These are phyloP conservation scores for Acacia concinna DNA, from an alignment of 331 rosid species.

Conservation along the genomic window DNA sequence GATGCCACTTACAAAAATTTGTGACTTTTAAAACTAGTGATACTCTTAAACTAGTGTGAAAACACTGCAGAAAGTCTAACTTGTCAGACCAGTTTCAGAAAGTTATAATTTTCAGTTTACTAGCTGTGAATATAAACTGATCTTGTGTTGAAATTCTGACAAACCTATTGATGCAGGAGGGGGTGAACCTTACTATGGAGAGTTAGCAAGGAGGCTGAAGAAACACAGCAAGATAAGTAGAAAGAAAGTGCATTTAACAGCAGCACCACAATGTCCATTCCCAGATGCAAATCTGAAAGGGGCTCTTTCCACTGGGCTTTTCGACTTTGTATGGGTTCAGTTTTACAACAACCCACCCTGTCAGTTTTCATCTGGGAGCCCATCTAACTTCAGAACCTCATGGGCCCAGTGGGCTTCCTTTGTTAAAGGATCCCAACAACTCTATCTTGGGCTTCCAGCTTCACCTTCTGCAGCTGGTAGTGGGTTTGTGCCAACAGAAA, in stretches of 20 bases:
- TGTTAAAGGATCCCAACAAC: neutral
- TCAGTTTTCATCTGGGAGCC: constrained; percentile 28
- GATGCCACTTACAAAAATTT: no score
- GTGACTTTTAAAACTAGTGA: no score
- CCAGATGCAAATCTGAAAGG: neutral
- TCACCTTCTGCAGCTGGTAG: constrained; percentile 34
- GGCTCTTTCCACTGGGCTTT: neutral
- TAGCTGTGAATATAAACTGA: neutral
- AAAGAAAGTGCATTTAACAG: neutral
- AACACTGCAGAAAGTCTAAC: no score
- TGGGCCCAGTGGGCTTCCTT: constrained; percentile 46
- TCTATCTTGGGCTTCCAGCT: constrained; percentile 55
- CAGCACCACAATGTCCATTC: neutral
- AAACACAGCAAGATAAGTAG: neutral
- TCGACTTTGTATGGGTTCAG: constrained; percentile 44
- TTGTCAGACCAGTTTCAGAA: no score
- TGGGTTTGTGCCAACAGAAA: constrained; percentile 36
- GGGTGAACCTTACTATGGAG: neutral
- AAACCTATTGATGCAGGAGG: neutral
- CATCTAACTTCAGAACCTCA: constrained; percentile 8
- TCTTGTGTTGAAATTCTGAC: neutral
- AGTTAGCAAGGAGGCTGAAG: neutral
- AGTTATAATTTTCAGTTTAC: neutral
- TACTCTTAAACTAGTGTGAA: no score
- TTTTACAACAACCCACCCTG: constrained; percentile 58